These are phyloP conservation scores for Solanum chacoense DNA, from an alignment of 305 asterid genomes.

Conservation along the genomic window DNA sequence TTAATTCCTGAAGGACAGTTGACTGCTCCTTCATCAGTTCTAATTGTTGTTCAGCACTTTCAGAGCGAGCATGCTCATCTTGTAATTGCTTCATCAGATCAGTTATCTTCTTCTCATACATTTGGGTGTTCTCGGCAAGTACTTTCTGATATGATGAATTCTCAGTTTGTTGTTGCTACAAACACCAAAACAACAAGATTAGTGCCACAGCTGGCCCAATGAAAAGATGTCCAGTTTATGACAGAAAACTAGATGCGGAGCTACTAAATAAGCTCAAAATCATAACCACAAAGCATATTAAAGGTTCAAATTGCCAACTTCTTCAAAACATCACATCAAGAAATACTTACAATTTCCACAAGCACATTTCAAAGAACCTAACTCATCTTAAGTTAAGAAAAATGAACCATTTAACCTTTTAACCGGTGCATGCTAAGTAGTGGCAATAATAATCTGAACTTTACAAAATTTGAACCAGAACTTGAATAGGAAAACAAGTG, in stretches of 20 bases:
- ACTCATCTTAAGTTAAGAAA: background rate
- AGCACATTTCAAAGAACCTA: background rate
- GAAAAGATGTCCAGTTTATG: background rate
- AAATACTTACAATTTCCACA: background rate
- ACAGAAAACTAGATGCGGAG: background rate
- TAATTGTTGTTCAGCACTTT: constrained; percentile 41
- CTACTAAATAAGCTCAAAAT: background rate
- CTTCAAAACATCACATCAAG: background rate
- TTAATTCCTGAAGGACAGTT: constrained; percentile 32
- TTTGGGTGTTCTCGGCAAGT: constrained; percentile 64
- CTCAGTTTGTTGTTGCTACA: constrained; percentile 80
- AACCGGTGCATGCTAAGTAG: background rate
- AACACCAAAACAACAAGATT: constrained; percentile 44
- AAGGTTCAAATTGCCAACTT: background rate
- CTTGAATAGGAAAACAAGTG: background rate
- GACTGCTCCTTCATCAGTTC: constrained; percentile 41
- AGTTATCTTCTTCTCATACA: constrained; percentile 72
- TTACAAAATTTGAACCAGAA: background rate
- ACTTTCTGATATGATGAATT: constrained; percentile 47
- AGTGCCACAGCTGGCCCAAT: constrained; percentile 5
- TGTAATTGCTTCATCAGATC: constrained; percentile 57
- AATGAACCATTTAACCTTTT: background rate
- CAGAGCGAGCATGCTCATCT: constrained; percentile 20
- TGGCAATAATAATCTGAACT: background rate
- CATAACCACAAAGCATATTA: background rate